Conservation (phyloP, 495 filamentous ascomycete species). For the Penicillium coprophilum region DNA sequence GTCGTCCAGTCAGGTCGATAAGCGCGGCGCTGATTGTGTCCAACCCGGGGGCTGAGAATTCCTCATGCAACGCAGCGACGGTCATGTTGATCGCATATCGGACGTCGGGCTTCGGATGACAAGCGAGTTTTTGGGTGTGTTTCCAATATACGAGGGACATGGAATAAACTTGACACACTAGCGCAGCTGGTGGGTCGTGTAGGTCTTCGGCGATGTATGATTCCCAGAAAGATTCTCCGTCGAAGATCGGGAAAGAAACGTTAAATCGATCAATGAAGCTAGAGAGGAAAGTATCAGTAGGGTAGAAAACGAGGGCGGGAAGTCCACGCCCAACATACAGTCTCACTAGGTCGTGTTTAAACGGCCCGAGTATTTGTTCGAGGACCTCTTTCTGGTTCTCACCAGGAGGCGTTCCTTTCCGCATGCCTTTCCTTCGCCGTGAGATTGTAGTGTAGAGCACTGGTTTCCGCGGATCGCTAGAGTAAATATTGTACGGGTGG, state of each 20-base stretch:
- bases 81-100: conserved; percentile 54
- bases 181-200: conserved; percentile 48
- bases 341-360: conserved; percentile 50
- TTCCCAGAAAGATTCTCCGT: conserved; percentile 50
- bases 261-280: conserved; percentile 55
- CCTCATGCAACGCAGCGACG: conserved; percentile 51
- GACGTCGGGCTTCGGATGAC: conserved; percentile 50
- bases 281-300: conserved; percentile 11
- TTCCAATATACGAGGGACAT: conserved; percentile 55
- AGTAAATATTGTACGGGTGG: conserved; percentile 51
- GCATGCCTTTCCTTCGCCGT: conserved; percentile 48
- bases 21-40: conserved; percentile 51
- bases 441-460: conserved; percentile 50
- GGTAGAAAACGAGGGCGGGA: background rate
- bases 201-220: conserved; percentile 42
- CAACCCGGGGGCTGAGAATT: conserved; percentile 50
- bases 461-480: conserved; percentile 49
- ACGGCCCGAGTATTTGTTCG: conserved; percentile 54
- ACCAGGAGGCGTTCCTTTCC: conserved; percentile 48
- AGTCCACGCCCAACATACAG: conserved; percentile 34
- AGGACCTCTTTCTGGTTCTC: conserved; percentile 55
- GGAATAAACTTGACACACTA: conserved; percentile 55
- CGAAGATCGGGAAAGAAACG: conserved; percentile 53
- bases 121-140: conserved; percentile 43
- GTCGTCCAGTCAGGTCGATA: conserved; percentile 50